Conservation (phyloP, 2,329 filamentous ascomycete species). For the Pseudonectria foliicola region DNA sequence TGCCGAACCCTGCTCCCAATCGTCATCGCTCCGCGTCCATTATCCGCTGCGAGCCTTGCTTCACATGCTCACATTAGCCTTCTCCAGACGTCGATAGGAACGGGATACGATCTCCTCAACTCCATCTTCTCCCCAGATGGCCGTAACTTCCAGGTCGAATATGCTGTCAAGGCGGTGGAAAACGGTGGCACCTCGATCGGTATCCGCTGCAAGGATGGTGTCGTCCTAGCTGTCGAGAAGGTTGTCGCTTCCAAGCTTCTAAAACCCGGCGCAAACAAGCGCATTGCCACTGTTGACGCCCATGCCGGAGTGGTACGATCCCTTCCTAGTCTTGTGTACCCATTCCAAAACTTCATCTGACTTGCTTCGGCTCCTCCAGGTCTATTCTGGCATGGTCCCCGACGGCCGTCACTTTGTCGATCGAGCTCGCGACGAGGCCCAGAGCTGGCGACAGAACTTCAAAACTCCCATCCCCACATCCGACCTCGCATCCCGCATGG, state of each 20-base stretch:
- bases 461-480: conserved; percentile 87
- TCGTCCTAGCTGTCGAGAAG: conserved; percentile 95
- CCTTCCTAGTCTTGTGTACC: background rate
- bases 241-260: conserved; percentile 91
- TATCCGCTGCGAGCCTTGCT: conserved; percentile 14
- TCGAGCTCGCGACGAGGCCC: conserved; percentile 87
- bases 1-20: background rate
- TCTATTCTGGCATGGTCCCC: conserved; percentile 87
- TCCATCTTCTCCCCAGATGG: conserved; percentile 99
- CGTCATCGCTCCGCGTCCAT: background rate
- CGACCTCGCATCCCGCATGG: conserved; percentile 86
- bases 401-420: conserved; percentile 94
- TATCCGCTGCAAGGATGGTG: conserved; percentile 93
- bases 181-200: conserved; percentile 95
- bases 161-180: conserved; percentile 97
- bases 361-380: conserved; percentile 45
- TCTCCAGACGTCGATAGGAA: conserved; percentile 95
- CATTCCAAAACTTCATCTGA: conserved; percentile 4
- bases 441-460: conserved; percentile 86
- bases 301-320: conserved; percentile 82
- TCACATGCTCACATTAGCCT: conserved; percentile 11
- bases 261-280: conserved; percentile 92
- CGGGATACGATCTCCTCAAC: conserved; percentile 98
- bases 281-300: conserved; percentile 89
- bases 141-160: conserved; percentile 98